Conservation (phyloP, 306 rosid species). For the Vigna radiata region DNA sequence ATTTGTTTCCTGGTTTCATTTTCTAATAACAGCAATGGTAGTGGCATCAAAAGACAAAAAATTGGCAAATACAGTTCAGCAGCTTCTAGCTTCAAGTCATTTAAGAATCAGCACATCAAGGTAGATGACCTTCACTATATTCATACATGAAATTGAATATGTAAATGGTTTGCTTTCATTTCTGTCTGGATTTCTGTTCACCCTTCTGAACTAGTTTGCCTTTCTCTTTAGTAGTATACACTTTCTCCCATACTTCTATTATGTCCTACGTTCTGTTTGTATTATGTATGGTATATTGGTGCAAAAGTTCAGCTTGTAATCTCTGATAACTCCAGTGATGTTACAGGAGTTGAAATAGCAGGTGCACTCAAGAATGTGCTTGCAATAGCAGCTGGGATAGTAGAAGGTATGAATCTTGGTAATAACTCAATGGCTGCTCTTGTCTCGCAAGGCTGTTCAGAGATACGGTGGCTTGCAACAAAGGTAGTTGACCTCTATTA, state of each 20-base stretch:
- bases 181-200: constrained; percentile 14
- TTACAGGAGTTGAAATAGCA: constrained; percentile 97
- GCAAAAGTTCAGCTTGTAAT: constrained; percentile 68
- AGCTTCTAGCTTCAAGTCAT: constrained; percentile 76
- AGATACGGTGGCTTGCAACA: constrained; percentile 96
- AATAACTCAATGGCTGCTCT: constrained; percentile 98
- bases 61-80: constrained; percentile 83
- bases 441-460: constrained; percentile 96
- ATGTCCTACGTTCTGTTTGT: constrained; percentile 28
- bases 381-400: constrained; percentile 96
- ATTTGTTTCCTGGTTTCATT: constrained; percentile 31
- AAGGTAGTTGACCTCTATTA: constrained; percentile 58
- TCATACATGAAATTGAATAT: constrained; percentile 31
- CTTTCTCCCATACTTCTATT: constrained; percentile 13
- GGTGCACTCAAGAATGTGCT: constrained; percentile 97
- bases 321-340: constrained; percentile 97
- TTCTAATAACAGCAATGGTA: constrained; percentile 77
- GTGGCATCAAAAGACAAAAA: constrained; percentile 92
- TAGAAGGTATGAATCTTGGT: constrained; percentile 96
- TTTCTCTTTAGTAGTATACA: constrained; percentile 9
- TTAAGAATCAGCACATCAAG: constrained; percentile 97
- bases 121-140: constrained; percentile 55
- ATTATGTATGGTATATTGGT: constrained; percentile 27
- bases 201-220: constrained; percentile 15
- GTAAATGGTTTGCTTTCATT: constrained; percentile 21